phyloP scores from a whole-genome alignment of 2,329 filamentous ascomycete species.

The Aspergillus calidoustus region DNA sequence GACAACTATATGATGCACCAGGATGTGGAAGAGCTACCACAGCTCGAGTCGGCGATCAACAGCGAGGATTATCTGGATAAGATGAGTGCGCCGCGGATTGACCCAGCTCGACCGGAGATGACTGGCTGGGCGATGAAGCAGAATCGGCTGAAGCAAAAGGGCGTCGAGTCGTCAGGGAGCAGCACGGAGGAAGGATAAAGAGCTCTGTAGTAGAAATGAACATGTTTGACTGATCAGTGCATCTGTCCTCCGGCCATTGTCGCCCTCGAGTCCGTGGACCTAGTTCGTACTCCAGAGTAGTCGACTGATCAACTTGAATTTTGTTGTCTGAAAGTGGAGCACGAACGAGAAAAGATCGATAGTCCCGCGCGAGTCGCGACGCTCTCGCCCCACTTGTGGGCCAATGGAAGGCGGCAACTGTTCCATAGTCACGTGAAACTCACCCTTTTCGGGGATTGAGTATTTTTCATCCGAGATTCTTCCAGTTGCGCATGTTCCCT shows the following conservation, averaged over 20 bases:
- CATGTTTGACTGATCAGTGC: background rate
- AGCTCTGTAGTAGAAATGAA: background rate
- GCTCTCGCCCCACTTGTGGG: background rate
- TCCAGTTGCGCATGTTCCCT: constrained; percentile 19
- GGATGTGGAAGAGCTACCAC: constrained; percentile 48
- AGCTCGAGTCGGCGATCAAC: constrained; percentile 59
- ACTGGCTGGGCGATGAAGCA: constrained; percentile 52
- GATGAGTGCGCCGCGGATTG: constrained; percentile 61
- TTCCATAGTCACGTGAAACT: constrained; percentile 20
- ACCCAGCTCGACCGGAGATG: constrained; percentile 48
- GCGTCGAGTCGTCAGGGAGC: constrained; percentile 24
- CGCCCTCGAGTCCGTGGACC: background rate
- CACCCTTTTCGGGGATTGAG: constrained; percentile 10
- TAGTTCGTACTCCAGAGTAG: background rate
- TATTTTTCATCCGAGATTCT: constrained; percentile 20
- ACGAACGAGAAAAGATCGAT: background rate
- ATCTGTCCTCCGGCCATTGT: no score
- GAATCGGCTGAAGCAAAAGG: constrained; percentile 41
- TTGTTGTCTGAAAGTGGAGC: background rate
- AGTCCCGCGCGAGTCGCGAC: background rate
- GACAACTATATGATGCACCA: constrained; percentile 69
- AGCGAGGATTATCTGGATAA: constrained; percentile 66
- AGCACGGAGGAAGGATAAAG: constrained; percentile 26
- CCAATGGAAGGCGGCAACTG: constrained; percentile 3
- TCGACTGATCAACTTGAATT: background rate